Conservation (phyloP, 2,329 filamentous ascomycete species). For the Neopestalotiopsis sp. region DNA sequence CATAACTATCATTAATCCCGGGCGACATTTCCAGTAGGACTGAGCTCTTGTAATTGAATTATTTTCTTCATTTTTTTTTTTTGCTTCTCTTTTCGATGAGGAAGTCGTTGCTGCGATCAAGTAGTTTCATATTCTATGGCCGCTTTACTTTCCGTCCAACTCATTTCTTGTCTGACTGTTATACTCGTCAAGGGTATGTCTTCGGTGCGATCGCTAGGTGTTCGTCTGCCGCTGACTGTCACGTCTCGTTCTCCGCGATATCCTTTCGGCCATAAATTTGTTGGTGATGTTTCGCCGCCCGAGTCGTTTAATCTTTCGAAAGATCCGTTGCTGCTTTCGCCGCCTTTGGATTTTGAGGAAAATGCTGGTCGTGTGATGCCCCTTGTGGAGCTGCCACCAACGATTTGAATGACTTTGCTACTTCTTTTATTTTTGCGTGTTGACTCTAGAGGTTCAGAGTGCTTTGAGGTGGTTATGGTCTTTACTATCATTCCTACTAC, state of each 20-base stretch:
- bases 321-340: constrained; percentile 1
- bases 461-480: not conserved
- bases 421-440: not conserved
- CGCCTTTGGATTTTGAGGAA: constrained; percentile 7
- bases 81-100: not conserved
- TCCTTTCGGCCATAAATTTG: constrained; percentile 12
- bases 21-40: not conserved
- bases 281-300: constrained; percentile 1
- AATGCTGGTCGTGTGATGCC: constrained; percentile 1
- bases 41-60: not conserved
- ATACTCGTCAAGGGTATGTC: constrained; percentile 16
- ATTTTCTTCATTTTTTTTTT: not conserved
- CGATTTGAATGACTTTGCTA: not conserved
- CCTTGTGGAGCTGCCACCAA: not conserved
- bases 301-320: constrained; percentile 12
- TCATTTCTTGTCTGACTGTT: constrained; percentile 11
- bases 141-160: constrained; percentile 13
- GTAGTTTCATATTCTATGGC: not conserved
- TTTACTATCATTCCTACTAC: not conserved
- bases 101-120: not conserved
- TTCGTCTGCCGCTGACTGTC: constrained; percentile 12
- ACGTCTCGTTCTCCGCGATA: not conserved
- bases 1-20: not conserved
- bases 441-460: not conserved
- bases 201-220: constrained; percentile 5